Evolutionary conservation across 208 protist genomes (phyloP).

Genomic region (Borovskyia barvae): DNA sequence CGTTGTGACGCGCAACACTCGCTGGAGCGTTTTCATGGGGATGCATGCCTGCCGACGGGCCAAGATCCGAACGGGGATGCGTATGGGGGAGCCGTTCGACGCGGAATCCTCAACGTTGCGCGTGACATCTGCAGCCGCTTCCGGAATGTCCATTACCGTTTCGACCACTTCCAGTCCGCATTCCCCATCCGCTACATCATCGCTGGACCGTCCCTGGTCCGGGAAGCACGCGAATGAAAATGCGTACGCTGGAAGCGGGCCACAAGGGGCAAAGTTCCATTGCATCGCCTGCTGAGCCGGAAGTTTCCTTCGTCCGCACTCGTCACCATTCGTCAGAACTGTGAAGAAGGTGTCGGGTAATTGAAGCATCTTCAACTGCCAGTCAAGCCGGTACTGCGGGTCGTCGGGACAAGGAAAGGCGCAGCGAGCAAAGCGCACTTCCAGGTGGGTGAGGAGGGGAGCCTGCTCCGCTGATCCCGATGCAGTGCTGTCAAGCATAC

Average conservation of each 20-base stretch:
- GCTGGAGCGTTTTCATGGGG: conserved; percentile 16
- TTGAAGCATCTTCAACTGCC: conserved; percentile 52
- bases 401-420: conserved; percentile 85
- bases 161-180: conserved; percentile 3
- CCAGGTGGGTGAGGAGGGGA: conserved; percentile 77
- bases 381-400: conserved; percentile 61
- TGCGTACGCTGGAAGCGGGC: conserved; percentile 71
- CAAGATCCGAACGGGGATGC: conserved; percentile 19
- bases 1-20: conserved; percentile 24
- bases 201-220: too few species aligned
- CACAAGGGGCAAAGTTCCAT: conserved; percentile 36
- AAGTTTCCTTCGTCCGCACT: conserved; percentile 20
- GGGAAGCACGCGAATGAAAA: conserved; percentile 57
- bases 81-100: not conserved
- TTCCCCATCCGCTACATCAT: not conserved
- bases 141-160: not conserved
- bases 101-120: not conserved
- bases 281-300: conserved; percentile 23
- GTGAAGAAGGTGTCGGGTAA: conserved; percentile 36
- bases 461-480: not conserved
- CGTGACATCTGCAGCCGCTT: not conserved
- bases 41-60: conserved; percentile 21
- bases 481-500: not conserved
- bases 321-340: conserved; percentile 39
- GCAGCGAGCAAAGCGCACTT: conserved; percentile 70